A percentile compares a stretch with the other conserved stretches of the same genome.
Evolutionary conservation across 2,329 filamentous ascomycete species (phyloP).

Genomic region (Beauveria bassiana): DNA sequence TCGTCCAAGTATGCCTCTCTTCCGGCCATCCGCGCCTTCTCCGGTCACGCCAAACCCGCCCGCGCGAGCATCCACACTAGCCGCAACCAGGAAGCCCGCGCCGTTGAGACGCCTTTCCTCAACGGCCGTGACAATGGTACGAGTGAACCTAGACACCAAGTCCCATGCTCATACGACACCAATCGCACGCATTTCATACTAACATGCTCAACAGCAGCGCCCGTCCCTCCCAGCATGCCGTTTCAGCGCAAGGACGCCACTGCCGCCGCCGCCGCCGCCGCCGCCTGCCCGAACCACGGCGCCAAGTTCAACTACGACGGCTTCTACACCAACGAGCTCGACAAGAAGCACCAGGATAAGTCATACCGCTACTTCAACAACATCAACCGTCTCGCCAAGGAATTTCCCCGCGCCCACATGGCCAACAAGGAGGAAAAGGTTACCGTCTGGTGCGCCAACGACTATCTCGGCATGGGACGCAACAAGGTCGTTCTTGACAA

Average conservation of each 20-base stretch:
- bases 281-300: constrained; percentile 17
- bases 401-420: constrained; percentile 94
- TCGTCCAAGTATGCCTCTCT: constrained; percentile 46
- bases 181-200: background rate
- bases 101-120: constrained; percentile 56
- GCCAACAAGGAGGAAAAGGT: constrained; percentile 74
- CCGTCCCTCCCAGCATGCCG: constrained; percentile 18
- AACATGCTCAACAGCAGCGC: constrained; percentile 14
- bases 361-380: constrained; percentile 99
- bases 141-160: constrained; percentile 11
- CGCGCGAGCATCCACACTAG: constrained; percentile 79
- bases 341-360: constrained; percentile 99
- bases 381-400: constrained; percentile 95
- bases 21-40: constrained; percentile 43
- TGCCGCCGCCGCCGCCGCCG: constrained; percentile 10
- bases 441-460: constrained; percentile 98
- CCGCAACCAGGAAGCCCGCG: constrained; percentile 65
- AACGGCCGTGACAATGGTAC: constrained; percentile 42
- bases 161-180: background rate
- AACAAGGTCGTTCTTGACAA: constrained; percentile 77
- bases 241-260: constrained; percentile 15
- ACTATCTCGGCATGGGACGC: constrained; percentile 96
- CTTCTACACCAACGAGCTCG: constrained; percentile 82
- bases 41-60: constrained; percentile 42
- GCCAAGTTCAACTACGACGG: constrained; percentile 78